A percentile compares a stretch with the other conserved stretches of the same genome.
These are phyloP conservation scores for Schizochytrium sp. DNA, from an alignment of 108 stramenopile species.

Conservation along the genomic window DNA sequence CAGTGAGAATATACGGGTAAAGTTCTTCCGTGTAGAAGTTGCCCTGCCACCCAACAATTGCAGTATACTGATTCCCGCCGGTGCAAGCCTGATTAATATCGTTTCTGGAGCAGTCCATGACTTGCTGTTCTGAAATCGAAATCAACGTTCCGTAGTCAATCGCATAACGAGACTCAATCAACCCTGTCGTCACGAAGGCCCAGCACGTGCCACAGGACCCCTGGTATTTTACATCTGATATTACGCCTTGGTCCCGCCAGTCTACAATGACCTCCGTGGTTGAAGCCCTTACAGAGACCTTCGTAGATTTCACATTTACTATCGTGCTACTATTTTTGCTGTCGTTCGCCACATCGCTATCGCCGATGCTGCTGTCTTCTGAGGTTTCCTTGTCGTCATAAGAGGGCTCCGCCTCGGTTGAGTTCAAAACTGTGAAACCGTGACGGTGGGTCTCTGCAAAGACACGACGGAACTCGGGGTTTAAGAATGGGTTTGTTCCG, in stretches of 20 bases:
- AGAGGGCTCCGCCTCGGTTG: too few relatives aligned
- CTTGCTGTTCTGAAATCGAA: slow-evolving; percentile 33
- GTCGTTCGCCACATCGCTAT: not conserved
- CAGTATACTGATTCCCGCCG: slow-evolving; percentile 29
- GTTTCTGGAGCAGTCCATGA: slow-evolving; percentile 31
- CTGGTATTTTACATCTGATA: slow-evolving; percentile 55
- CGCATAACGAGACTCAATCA: not conserved
- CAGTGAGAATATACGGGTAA: not conserved
- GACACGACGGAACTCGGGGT: not conserved
- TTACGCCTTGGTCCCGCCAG: slow-evolving; percentile 41
- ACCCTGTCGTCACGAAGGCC: slow-evolving; percentile 56
- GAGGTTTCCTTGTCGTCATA: not conserved
- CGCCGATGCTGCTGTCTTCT: not conserved
- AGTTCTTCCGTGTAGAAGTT: not conserved
- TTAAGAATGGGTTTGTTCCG: not conserved
- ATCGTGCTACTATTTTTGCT: not conserved
- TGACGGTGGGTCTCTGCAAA: slow-evolving; percentile 26
- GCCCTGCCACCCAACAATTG: slow-evolving; percentile 18
- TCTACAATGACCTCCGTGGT: not conserved
- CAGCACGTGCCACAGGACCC: slow-evolving; percentile 56
- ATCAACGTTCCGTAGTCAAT: slow-evolving; percentile 39
- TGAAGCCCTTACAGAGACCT: not conserved
- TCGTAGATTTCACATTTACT: not conserved
- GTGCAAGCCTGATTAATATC: slow-evolving; percentile 47
- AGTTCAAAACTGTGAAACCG: slow-evolving; percentile 6